These are phyloP conservation scores for Diplodia seriata DNA, from an alignment of 2,329 filamentous ascomycete genomes.

Conservation along the genomic window DNA sequence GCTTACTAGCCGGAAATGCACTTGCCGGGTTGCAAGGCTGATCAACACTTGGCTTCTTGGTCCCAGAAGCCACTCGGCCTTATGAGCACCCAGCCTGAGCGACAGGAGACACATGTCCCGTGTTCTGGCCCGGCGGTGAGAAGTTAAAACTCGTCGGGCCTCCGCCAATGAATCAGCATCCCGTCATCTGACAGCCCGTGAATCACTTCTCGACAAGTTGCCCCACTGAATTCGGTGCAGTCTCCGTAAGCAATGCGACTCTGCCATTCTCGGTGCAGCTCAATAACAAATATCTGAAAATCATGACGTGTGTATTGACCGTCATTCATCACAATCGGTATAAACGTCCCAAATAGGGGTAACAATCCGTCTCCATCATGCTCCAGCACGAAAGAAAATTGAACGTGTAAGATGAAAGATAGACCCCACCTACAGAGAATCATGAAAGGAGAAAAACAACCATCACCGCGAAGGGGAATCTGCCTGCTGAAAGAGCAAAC, in stretches of 20 bases:
- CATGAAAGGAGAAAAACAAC: constrained; percentile 14
- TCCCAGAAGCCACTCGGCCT: constrained; percentile 9
- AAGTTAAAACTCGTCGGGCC: constrained; percentile 18
- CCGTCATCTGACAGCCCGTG: constrained; percentile 12
- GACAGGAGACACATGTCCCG: constrained; percentile 2
- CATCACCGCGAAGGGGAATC: constrained; percentile 33
- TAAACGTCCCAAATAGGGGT: constrained; percentile 8
- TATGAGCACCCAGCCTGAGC: constrained; percentile 11
- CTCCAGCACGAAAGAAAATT: constrained; percentile 7
- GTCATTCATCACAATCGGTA: constrained; percentile 27
- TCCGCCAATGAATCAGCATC: constrained; percentile 21
- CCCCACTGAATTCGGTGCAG: constrained; percentile 2
- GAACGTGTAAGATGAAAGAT: constrained; percentile 7
- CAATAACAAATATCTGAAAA: constrained; percentile 13
- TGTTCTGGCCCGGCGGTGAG: constrained; percentile 4
- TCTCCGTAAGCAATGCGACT: constrained; percentile 23
- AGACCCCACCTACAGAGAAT: constrained; percentile 4
- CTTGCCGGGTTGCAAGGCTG: neutral
- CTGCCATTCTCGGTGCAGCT: constrained; percentile 26
- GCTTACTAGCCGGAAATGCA: neutral
- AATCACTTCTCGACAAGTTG: constrained; percentile 10
- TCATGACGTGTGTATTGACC: constrained; percentile 24
- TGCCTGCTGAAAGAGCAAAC: constrained; percentile 27
- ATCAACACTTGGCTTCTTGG: constrained; percentile 5
- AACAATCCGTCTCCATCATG: neutral